A percentile compares a stretch with the other conserved stretches of the same genome.
phyloP scores from a whole-genome alignment of 1,139 yeast genomes.

The Ogataea hybrid region DNA sequence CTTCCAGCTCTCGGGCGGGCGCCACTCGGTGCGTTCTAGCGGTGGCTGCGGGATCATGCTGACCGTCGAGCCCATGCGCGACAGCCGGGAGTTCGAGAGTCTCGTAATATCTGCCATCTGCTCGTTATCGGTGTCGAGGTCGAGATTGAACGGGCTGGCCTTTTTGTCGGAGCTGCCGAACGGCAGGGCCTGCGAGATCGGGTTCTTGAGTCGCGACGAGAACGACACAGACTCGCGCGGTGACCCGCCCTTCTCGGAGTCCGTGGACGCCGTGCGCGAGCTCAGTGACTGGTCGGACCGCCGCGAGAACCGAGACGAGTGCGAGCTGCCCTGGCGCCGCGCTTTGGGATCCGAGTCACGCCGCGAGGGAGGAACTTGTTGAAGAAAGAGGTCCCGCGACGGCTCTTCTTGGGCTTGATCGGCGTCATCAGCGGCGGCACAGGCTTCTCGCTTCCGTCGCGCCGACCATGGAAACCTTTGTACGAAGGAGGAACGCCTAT shows the following conservation, averaged over 20 bases:
- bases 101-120: slow-evolving; percentile 21
- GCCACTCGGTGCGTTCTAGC: slow-evolving; percentile 26
- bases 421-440: slow-evolving; percentile 20
- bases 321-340: slow-evolving; percentile 9
- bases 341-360: slow-evolving; percentile 25
- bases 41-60: slow-evolving; percentile 14
- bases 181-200: slow-evolving; percentile 10
- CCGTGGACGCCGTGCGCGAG: background rate
- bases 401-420: slow-evolving; percentile 19
- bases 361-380: slow-evolving; percentile 27
- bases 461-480: slow-evolving; percentile 21
- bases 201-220: slow-evolving; percentile 1
- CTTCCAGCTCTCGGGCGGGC: slow-evolving; percentile 35
- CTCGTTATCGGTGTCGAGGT: slow-evolving; percentile 22
- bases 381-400: slow-evolving; percentile 25
- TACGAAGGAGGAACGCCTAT: slow-evolving; percentile 14
- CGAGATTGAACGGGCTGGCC: slow-evolving; percentile 18
- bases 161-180: background rate
- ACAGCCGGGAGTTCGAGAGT: slow-evolving; percentile 16
- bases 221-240: slow-evolving; percentile 2
- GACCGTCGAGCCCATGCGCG: slow-evolving; percentile 23
- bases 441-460: slow-evolving; percentile 11
- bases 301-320: slow-evolving; percentile 5
- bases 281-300: slow-evolving; percentile 16
- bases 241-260: background rate